Base-by-base conservation (phyloP, 2,329 filamentous ascomycete species). In the Aurifilum marmelostoma region DNA sequence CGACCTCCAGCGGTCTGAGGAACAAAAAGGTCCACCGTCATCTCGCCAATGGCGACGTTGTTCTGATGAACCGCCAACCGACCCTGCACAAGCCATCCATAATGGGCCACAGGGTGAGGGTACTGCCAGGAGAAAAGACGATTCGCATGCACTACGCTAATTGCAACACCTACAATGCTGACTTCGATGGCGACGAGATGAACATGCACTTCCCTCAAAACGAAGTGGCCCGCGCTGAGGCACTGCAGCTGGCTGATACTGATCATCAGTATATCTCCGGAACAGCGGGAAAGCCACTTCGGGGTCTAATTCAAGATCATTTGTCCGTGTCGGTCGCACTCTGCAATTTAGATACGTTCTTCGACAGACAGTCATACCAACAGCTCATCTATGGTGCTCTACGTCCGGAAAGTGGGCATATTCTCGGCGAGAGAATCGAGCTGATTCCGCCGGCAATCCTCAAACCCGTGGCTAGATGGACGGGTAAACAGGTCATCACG, bases 201-300 rank as follows among this genome's bases (percentile, higher is more conserved):
- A 99, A 99, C 79, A 97, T 99, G 94, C 96, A 99, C 81, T 98
- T 99, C 76, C 96, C 96, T 1, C 96, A 99, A 75, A 98, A 97
- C 74, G 97, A 98, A 78, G 85, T 98, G 73, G 96, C 96, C 21
- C 88, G 96, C 74, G 92, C 95, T 2, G 96, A 99, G 81, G 96
- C 96, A 1, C 87, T 97, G 73, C 92, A 94, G 74, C 91, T 99
- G 75, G 96, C 96, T 50, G 95, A 98, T 78, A 97, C 96, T 2
- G 95, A 99, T 78, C 94, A 97, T 76, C 96, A 99, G 76, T 99
- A 99, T 77, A 87, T 99, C 47, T 97, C 94, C 43, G 93, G 92
- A 27, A 99, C 96, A 3, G 92, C 93, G 21, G 96, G 96, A 68
- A 97, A 97, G 76, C 96, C 96, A 0, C 84, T 99, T 21, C 88